These are phyloP conservation scores for Mycena indigotica DNA, from an alignment of 768 basidiomycete species.

Conservation along the genomic window DNA sequence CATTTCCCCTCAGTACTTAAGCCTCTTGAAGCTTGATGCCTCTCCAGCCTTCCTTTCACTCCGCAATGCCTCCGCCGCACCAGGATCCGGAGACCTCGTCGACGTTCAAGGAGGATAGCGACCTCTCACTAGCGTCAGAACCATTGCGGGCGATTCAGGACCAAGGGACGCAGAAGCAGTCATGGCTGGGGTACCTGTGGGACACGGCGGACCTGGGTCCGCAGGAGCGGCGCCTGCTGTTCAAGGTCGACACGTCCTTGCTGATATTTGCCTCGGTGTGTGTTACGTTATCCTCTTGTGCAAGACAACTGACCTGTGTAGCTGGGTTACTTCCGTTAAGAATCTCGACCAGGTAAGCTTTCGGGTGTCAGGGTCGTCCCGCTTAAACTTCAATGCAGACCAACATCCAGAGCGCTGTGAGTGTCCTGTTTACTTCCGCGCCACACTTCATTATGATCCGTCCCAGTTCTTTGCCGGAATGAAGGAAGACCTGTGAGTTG, in stretches of 20 bases:
- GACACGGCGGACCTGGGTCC: constrained; percentile 21
- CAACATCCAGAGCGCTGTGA: constrained; percentile 16
- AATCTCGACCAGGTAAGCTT: constrained; percentile 21
- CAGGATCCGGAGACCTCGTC: too few species aligned
- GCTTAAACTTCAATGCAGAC: constrained; percentile 1
- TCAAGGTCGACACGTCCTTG: not conserved
- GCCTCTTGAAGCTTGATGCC: too few species aligned
- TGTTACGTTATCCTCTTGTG: not conserved
- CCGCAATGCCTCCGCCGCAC: too few species aligned
- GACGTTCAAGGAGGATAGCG: too few species aligned
- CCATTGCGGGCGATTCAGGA: too few species aligned
- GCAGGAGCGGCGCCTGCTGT: constrained; percentile 20
- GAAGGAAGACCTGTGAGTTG: constrained; percentile 18
- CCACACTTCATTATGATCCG: not conserved
- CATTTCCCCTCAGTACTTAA: too few species aligned
- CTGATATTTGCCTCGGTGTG: not conserved
- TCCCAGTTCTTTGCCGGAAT: constrained; percentile 20
- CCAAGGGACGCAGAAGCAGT: constrained; percentile 7
- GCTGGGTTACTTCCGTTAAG: constrained; percentile 24
- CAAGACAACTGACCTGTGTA: not conserved
- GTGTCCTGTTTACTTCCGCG: not conserved
- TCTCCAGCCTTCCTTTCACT: too few species aligned
- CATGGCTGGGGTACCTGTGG: constrained; percentile 24
- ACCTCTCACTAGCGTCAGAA: too few species aligned
- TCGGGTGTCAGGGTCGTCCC: not conserved